Conservation (phyloP, 2,329 filamentous ascomycete genomes). For the Coniochaeta sp. region DNA sequence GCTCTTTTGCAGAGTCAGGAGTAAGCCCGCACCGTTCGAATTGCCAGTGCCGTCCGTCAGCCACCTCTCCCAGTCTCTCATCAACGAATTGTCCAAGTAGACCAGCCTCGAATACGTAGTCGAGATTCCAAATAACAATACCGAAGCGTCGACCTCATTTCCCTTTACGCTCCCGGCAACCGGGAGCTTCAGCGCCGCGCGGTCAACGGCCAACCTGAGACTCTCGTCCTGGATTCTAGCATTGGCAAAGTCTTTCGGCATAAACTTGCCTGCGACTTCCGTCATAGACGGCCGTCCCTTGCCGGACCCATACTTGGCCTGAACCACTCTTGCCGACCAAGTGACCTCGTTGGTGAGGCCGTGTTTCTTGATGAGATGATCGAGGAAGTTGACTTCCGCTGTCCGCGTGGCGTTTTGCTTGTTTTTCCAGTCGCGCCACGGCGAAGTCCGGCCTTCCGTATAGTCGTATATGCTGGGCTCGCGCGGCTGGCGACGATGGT, state of each 20-base stretch:
- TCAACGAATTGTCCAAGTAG: slow-evolving; percentile 27
- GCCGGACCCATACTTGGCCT: slow-evolving; percentile 7
- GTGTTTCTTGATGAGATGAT: slow-evolving; percentile 16
- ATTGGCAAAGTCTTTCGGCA: slow-evolving; percentile 10
- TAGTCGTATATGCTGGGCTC: slow-evolving; percentile 13
- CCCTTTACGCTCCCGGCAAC: slow-evolving; percentile 20
- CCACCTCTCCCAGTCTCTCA: slow-evolving; percentile 37
- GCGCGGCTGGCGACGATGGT: slow-evolving; percentile 3
- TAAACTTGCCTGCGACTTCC: slow-evolving; percentile 8
- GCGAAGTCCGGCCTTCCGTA: slow-evolving; percentile 16
- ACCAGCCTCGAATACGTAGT: slow-evolving; percentile 33
- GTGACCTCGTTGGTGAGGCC: slow-evolving; percentile 15
- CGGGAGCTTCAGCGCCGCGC: slow-evolving; percentile 19
- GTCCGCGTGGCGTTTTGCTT: slow-evolving; percentile 9
- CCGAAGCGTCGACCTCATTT: slow-evolving; percentile 28
- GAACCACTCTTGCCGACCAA: slow-evolving; percentile 15
- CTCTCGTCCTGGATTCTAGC: slow-evolving; percentile 10
- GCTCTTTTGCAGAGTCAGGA: slow-evolving; percentile 30
- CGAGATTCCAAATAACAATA: slow-evolving; percentile 32
- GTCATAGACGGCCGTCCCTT: slow-evolving; percentile 14
- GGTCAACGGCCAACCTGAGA: slow-evolving; percentile 6
- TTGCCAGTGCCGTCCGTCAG: slow-evolving; percentile 30
- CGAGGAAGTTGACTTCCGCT: slow-evolving; percentile 15
- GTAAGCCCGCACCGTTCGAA: slow-evolving; percentile 34
- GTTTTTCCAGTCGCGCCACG: slow-evolving; percentile 8